phyloP scores from a whole-genome alignment of 2,329 filamentous ascomycete genomes.

The Ampelomyces quisqualis region DNA sequence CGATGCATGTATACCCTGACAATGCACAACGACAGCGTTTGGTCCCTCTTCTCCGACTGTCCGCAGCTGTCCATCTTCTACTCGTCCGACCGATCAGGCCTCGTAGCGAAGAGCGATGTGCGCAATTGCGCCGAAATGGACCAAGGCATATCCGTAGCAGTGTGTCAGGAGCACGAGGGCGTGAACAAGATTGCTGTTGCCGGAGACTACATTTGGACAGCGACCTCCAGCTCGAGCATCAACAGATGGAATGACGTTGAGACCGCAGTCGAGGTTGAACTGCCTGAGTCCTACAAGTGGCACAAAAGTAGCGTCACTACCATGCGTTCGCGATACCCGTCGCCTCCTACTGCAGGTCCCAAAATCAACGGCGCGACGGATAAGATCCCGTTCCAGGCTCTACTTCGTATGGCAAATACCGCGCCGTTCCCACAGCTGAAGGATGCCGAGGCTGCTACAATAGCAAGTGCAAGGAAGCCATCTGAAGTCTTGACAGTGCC shows the following conservation, averaged over 20 bases:
- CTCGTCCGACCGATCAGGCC: constrained; percentile 85
- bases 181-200: constrained; percentile 65
- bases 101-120: constrained; percentile 96
- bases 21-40: constrained; percentile 98
- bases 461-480: constrained; percentile 56
- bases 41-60: constrained; percentile 89
- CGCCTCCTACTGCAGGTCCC: constrained; percentile 38
- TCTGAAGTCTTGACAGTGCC: constrained; percentile 56
- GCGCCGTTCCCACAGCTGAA: constrained; percentile 67
- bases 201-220: constrained; percentile 82
- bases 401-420: constrained; percentile 81
- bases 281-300: constrained; percentile 49
- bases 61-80: constrained; percentile 88
- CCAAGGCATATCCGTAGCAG: constrained; percentile 84
- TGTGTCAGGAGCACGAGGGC: constrained; percentile 87
- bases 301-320: constrained; percentile 59
- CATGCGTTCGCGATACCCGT: constrained; percentile 45
- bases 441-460: constrained; percentile 58
- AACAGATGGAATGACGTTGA: constrained; percentile 89
- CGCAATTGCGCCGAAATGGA: constrained; percentile 75
- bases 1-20: constrained; percentile 97
- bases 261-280: constrained; percentile 68
- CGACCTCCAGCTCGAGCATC: constrained; percentile 86
- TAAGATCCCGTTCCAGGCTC: constrained; percentile 73
- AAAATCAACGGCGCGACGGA: constrained; percentile 43